phyloP scores from a whole-genome alignment of 139 green algal species.

The Asterochloris erici region DNA sequence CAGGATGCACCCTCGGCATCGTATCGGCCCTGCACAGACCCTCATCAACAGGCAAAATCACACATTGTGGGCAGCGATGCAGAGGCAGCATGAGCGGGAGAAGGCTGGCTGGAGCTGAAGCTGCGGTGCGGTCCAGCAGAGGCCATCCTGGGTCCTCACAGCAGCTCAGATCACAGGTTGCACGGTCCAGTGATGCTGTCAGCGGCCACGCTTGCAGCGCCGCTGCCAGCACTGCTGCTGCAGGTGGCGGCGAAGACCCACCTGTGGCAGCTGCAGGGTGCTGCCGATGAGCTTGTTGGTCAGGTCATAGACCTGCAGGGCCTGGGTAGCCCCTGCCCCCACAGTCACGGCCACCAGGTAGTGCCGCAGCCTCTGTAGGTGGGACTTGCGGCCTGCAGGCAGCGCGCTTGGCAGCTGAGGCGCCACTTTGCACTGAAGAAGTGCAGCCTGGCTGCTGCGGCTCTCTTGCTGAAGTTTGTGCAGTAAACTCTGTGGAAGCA shows the following conservation, averaged over 20 bases:
- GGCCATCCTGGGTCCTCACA: neutral
- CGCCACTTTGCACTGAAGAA: too few species aligned
- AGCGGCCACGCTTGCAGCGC: neutral
- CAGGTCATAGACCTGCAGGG: constrained; percentile 66
- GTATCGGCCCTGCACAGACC: too few species aligned
- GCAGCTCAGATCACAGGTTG: neutral
- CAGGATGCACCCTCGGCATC: too few species aligned
- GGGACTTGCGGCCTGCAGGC: constrained; percentile 49
- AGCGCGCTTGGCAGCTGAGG: neutral
- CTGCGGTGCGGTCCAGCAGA: neutral
- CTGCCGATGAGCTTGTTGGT: constrained; percentile 76
- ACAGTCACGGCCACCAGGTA: constrained; percentile 56
- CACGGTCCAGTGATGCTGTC: neutral
- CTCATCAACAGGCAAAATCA: too few species aligned
- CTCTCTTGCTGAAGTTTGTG: neutral
- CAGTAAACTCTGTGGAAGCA: neutral
- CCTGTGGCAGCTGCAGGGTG: constrained; percentile 23
- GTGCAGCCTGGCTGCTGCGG: neutral
- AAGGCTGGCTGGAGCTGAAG: neutral
- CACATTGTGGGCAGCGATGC: too few species aligned
- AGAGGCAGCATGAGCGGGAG: neutral
- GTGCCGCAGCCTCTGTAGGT: constrained; percentile 41
- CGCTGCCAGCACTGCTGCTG: neutral
- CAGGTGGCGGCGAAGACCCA: neutral
- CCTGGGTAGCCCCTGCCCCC: constrained; percentile 4